Evolutionary conservation across 2,329 filamentous ascomycete genomes (phyloP).

Genomic region (Aspergillus ochraceoroseus): DNA sequence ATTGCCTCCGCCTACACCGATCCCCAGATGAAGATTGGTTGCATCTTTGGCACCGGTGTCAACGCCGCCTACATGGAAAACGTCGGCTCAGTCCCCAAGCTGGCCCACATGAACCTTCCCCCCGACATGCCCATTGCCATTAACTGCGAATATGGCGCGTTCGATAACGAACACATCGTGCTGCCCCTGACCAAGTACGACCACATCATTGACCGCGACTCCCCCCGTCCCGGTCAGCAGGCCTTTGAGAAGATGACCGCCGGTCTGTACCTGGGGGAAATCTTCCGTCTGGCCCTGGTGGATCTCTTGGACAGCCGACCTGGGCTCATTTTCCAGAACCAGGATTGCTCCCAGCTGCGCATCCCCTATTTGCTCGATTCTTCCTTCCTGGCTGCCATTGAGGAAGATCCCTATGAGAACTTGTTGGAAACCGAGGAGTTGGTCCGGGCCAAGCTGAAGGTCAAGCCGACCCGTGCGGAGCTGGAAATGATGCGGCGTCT

Average conservation of each 20-base stretch:
- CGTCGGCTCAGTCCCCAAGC: conserved; percentile 84
- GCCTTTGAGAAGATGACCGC: conserved; percentile 98
- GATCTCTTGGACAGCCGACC: conserved; percentile 77
- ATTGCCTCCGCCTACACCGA: conserved; percentile 98
- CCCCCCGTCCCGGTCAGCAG: conserved; percentile 87
- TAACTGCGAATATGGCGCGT: conserved; percentile 96
- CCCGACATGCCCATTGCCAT: conserved; percentile 83
- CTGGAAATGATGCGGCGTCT: conserved; percentile 83
- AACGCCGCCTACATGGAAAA: conserved; percentile 98
- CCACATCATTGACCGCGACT: conserved; percentile 80
- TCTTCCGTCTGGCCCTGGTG: conserved; percentile 81
- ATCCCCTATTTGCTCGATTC: conserved; percentile 88
- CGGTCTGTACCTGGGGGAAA: conserved; percentile 87
- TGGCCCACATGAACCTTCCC: conserved; percentile 83
- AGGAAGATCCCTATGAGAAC: conserved; percentile 96
- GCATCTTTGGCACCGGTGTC: conserved; percentile 97
- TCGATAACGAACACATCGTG: conserved; percentile 88
- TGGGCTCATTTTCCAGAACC: conserved; percentile 71
- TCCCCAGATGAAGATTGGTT: conserved; percentile 83
- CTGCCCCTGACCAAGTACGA: conserved; percentile 84
- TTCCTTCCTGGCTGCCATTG: conserved; percentile 87
- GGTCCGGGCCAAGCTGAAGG: conserved; percentile 69
- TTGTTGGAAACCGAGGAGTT: conserved; percentile 80
- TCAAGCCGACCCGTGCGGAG: conserved; percentile 68
- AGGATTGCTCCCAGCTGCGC: conserved; percentile 73